phyloP scores from a whole-genome alignment of 352 stramenopile genomes.

The Phytophthora meadii region DNA sequence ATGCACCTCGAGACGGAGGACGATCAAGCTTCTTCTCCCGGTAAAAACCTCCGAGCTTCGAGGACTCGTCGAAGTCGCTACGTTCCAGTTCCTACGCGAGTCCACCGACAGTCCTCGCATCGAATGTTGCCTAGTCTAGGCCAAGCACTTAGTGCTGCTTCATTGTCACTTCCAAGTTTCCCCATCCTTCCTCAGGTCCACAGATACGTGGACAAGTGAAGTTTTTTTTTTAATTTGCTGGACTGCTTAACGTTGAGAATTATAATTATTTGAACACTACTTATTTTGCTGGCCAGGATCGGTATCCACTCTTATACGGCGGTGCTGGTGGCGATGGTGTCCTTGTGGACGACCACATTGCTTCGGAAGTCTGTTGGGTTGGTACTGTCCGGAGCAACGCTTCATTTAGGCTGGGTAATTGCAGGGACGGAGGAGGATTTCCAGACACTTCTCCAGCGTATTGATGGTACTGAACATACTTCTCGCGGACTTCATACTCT shows the following conservation, averaged over 20 bases:
- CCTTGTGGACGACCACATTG: conserved; percentile 28
- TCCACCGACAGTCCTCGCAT: conserved; percentile 6
- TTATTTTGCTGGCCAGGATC: conserved; percentile 24
- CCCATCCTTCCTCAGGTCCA: conserved; percentile 29
- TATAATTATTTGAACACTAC: conserved; percentile 27
- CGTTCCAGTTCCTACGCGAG: conserved; percentile 18
- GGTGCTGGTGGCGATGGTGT: conserved; percentile 29
- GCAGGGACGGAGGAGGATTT: conserved; percentile 25
- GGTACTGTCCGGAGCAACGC: conserved; percentile 46
- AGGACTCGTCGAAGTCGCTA: conserved; percentile 26
- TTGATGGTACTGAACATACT: conserved; percentile 26
- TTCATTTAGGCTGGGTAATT: conserved; percentile 53
- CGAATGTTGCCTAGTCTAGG: conserved; percentile 53
- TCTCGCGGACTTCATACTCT: conserved; percentile 12
- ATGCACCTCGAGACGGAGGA: conserved; percentile 40
- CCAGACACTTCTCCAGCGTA: conserved; percentile 31
- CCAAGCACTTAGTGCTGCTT: conserved; percentile 55
- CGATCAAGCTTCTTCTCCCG: conserved; percentile 1
- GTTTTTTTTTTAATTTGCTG: neutral
- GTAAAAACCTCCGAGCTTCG: conserved; percentile 15
- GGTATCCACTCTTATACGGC: conserved; percentile 35
- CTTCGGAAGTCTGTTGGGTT: conserved; percentile 27
- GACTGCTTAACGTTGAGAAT: neutral
- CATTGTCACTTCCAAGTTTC: conserved; percentile 51
- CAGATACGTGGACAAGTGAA: conserved; percentile 9